These are phyloP conservation scores for Annulohypoxylon bovei DNA, from an alignment of 495 filamentous ascomycete species.

Conservation along the genomic window DNA sequence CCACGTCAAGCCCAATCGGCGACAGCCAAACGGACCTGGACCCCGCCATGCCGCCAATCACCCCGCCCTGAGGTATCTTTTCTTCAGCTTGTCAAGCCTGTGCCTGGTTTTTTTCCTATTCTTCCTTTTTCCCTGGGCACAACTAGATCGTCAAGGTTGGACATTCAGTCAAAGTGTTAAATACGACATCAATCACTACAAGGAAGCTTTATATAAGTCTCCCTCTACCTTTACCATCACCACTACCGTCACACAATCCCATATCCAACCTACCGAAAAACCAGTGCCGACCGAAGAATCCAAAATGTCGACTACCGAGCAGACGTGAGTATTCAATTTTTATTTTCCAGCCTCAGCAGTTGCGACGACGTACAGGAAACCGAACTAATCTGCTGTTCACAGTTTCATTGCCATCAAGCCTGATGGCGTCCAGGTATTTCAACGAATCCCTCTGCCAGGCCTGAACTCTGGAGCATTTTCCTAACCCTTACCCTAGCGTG, in stretches of 20 bases:
- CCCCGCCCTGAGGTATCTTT: slow-evolving; percentile 46
- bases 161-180: slow-evolving; percentile 42
- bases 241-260: slow-evolving; percentile 48
- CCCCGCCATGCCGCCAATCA: slow-evolving; percentile 43
- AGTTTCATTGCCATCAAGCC: slow-evolving; percentile 99
- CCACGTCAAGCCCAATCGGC: slow-evolving; percentile 37
- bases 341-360: not conserved
- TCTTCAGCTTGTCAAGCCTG: slow-evolving; percentile 41
- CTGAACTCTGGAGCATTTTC: slow-evolving; percentile 1
- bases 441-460: slow-evolving; percentile 11
- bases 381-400: slow-evolving; percentile 57
- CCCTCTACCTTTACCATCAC: slow-evolving; percentile 53
- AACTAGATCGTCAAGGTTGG: slow-evolving; percentile 40
- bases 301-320: slow-evolving; percentile 84
- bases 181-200: slow-evolving; percentile 41
- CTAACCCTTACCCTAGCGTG: slow-evolving; percentile 70
- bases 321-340: slow-evolving; percentile 77
- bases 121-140: slow-evolving; percentile 44
- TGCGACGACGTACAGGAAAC: slow-evolving; percentile 40
- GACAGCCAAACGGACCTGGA: slow-evolving; percentile 23
- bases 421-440: slow-evolving; percentile 93
- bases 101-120: slow-evolving; percentile 45
- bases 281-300: slow-evolving; percentile 51
- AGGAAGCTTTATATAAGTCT: slow-evolving; percentile 43
- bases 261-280: slow-evolving; percentile 52